phyloP scores from a whole-genome alignment of 1,284 basidiomycete genomes.

The Leccinum solheimii region DNA sequence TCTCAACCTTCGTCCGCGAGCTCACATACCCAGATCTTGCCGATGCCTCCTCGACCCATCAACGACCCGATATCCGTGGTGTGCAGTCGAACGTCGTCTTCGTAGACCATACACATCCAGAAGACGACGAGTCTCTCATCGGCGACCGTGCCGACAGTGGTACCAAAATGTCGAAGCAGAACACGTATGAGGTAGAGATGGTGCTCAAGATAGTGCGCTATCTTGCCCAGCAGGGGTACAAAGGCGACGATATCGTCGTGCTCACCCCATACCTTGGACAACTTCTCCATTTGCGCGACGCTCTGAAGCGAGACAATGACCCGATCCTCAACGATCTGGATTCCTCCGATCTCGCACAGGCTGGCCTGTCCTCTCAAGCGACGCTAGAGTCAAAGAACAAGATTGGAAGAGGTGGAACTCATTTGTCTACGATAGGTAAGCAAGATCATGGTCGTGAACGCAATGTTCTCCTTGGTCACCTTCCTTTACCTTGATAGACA shows the following conservation, averaged over 20 bases:
- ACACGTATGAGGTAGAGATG: conserved; percentile 55
- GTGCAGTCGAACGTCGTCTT: conserved; percentile 57
- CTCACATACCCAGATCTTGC: conserved; percentile 62
- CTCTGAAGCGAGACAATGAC: conserved; percentile 48
- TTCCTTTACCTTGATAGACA: conserved; percentile 38
- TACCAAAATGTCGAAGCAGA: conserved; percentile 55
- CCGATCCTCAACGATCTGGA: conserved; percentile 62
- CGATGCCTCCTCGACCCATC: conserved; percentile 49
- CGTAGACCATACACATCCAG: conserved; percentile 54
- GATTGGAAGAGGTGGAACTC: conserved; percentile 42
- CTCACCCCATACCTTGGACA: conserved; percentile 67
- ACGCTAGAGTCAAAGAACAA: conserved; percentile 13
- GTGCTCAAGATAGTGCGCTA: conserved; percentile 60
- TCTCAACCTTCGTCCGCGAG: conserved; percentile 53
- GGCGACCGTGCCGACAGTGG: conserved; percentile 44
- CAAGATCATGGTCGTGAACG: neutral
- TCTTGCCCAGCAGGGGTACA: conserved; percentile 62
- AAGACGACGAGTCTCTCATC: conserved; percentile 45
- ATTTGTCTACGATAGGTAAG: conserved; percentile 58
- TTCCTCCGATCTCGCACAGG: conserved; percentile 52
- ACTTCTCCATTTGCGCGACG: conserved; percentile 46
- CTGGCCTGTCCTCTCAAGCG: conserved; percentile 42
- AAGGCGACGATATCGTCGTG: conserved; percentile 55
- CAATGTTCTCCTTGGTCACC: neutral
- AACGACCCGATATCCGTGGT: conserved; percentile 51